phyloP scores from a whole-genome alignment of 371 early-diverging fungal species.

The Mortierella sp. region DNA sequence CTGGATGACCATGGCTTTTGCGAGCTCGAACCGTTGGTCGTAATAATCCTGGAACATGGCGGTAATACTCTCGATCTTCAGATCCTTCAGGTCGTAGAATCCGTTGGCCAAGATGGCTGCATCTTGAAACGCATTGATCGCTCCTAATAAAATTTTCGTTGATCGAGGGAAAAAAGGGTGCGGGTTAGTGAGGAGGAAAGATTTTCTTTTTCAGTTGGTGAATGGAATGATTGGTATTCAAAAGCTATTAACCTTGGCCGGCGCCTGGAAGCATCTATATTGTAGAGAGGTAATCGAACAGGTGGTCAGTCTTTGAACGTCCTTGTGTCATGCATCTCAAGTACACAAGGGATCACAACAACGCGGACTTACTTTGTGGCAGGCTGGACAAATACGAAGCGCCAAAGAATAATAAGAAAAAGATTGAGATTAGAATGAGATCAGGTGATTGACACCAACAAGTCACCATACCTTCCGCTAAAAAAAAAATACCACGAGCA shows the following conservation, averaged over 20 bases:
- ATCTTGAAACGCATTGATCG: constrained; percentile 12
- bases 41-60: neutral
- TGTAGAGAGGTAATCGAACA: neutral
- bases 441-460: too few relatives aligned
- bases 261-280: neutral
- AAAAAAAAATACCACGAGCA: neutral
- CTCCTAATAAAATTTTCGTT: neutral
- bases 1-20: neutral
- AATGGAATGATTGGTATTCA: too few relatives aligned
- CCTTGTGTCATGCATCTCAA: neutral
- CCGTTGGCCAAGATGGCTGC: constrained; percentile 1
- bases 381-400: neutral
- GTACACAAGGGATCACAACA: neutral
- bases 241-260: neutral
- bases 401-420: neutral
- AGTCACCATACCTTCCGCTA: neutral
- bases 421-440: neutral
- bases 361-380: neutral
- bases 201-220: neutral
- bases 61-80: neutral
- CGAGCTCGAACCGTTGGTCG: neutral
- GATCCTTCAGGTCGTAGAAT: constrained; percentile 6
- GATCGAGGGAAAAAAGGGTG: neutral
- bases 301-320: neutral
- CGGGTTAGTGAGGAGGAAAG: neutral